Evolutionary conservation across 2,329 filamentous ascomycete species (phyloP).

Genomic region (Diaporthe sp.): DNA sequence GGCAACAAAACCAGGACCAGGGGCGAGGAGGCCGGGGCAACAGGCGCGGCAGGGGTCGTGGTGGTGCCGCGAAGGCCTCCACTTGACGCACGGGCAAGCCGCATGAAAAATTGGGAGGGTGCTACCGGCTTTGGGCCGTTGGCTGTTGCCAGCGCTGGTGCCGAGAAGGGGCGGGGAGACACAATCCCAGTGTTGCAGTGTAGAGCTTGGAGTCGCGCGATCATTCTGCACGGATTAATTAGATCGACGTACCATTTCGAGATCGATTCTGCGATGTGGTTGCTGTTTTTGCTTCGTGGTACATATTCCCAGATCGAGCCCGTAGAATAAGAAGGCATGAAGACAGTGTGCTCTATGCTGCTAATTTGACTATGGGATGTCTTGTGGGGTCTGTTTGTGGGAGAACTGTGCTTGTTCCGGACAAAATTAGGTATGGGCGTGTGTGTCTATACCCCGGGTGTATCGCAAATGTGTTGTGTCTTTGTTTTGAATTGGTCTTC

Average conservation of each 20-base stretch:
- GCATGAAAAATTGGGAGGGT: too few relatives aligned
- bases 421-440: background rate
- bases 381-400: background rate
- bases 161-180: background rate
- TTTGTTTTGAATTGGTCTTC: too few relatives aligned
- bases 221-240: background rate
- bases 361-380: too few relatives aligned
- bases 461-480: too few relatives aligned
- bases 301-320: background rate
- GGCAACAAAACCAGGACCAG: constrained; percentile 23
- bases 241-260: background rate
- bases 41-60: constrained; percentile 30
- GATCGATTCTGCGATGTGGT: constrained; percentile 1
- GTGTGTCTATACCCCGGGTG: too few relatives aligned
- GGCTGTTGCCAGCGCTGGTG: background rate
- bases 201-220: background rate
- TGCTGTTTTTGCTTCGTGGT: background rate
- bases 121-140: background rate
- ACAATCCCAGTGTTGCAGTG: background rate
- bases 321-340: constrained; percentile 16
- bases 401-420: background rate
- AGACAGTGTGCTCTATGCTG: background rate
- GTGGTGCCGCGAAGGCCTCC: constrained; percentile 29
- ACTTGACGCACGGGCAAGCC: constrained; percentile 2
- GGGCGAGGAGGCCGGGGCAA: constrained; percentile 35